A percentile compares a stretch with the other conserved stretches of the same genome.
Evolutionary conservation across 169 alveolate species (phyloP).

Genomic region (Eimeria sp.): DNA sequence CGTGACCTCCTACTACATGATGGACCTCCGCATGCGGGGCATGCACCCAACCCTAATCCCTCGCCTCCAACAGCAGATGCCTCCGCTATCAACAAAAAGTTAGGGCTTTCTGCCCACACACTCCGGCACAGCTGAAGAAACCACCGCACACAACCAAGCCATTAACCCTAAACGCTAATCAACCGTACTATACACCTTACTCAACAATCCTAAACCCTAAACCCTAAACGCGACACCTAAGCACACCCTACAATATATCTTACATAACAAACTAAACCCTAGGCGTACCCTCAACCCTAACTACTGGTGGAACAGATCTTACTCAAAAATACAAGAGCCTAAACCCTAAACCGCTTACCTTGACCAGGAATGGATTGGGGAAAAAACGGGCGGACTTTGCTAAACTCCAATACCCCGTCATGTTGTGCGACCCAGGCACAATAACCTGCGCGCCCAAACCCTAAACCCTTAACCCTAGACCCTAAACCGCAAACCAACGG

Average conservation of each 20-base stretch:
- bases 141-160: background rate
- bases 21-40: background rate
- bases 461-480: constrained; percentile 67
- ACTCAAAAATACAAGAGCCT: constrained; percentile 17
- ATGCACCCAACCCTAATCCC: constrained; percentile 22
- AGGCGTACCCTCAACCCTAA: background rate
- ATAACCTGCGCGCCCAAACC: constrained; percentile 85
- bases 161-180: background rate
- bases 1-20: background rate
- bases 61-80: background rate
- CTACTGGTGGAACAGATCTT: background rate
- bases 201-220: no score
- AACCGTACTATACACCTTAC: no score
- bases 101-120: constrained; percentile 92
- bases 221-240: no score
- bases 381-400: constrained; percentile 15
- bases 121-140: constrained; percentile 84
- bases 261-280: no score
- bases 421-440: constrained; percentile 22
- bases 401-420: constrained; percentile 57
- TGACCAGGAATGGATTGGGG: constrained; percentile 93
- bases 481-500: background rate
- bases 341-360: constrained; percentile 66
- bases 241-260: no score
- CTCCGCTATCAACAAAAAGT: constrained; percentile 92